Evolutionary conservation across 169 alveolate genomes (phyloP).

Genomic region (Toxoplasma gondii): DNA sequence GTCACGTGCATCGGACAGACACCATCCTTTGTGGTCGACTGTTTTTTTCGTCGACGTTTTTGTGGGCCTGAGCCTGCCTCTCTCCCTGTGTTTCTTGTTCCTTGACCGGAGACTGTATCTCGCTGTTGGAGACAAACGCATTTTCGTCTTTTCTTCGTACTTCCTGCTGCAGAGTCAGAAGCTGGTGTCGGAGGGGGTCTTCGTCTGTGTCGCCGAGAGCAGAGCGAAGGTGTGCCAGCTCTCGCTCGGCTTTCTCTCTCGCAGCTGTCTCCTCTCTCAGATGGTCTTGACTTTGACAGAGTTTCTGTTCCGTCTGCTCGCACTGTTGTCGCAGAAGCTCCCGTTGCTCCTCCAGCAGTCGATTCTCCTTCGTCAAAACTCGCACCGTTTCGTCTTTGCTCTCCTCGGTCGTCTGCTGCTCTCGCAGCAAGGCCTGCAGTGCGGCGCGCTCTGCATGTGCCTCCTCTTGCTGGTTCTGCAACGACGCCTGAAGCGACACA

Average conservation of each 20-base stretch:
- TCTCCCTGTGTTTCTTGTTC: no score
- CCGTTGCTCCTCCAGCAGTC: not conserved
- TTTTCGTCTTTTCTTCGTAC: not conserved
- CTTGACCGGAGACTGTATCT: no score
- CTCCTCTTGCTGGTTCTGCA: not conserved
- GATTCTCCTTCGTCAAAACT: not conserved
- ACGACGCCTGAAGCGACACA: not conserved
- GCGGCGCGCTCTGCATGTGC: conserved; percentile 6
- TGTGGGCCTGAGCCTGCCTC: no score
- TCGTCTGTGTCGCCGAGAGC: conserved; percentile 29
- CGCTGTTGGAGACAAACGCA: no score
- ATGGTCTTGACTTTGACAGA: conserved; percentile 5
- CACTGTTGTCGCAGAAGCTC: conserved; percentile 13
- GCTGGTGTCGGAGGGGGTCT: conserved; percentile 18
- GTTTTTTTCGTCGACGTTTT: no score
- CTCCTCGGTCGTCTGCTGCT: conserved; percentile 26
- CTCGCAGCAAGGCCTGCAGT: conserved; percentile 53
- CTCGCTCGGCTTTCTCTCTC: conserved; percentile 24
- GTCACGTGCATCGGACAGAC: no score
- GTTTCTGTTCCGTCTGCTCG: conserved; percentile 25
- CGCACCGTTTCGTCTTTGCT: conserved; percentile 19
- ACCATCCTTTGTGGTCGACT: no score
- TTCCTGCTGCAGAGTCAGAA: conserved; percentile 51
- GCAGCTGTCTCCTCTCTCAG: conserved; percentile 40
- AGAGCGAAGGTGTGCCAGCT: conserved; percentile 36